These are phyloP conservation scores for Crotalaria pallida DNA, from an alignment of 306 rosid species.

Conservation along the genomic window DNA sequence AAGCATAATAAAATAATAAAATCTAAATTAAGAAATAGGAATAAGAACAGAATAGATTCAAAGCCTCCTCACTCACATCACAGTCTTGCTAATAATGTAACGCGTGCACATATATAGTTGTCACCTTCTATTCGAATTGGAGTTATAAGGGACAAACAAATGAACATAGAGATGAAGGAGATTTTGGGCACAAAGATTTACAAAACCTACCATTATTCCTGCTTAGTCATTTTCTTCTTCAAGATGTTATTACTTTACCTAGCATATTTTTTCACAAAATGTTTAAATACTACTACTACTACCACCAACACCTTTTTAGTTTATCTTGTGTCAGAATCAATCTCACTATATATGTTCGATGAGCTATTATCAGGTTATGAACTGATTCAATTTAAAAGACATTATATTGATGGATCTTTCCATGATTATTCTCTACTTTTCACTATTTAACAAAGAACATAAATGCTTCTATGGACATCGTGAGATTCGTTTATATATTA, in stretches of 20 bases:
- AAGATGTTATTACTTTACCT: constrained; percentile 19
- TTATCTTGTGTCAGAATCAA: not conserved
- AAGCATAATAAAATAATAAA: constrained; percentile 7
- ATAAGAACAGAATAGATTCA: constrained; percentile 37
- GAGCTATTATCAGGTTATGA: not conserved
- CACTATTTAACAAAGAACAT: not conserved
- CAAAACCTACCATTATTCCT: constrained; percentile 25
- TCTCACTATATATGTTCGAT: not conserved
- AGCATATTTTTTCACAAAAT: not conserved
- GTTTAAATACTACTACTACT: not conserved
- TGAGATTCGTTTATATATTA: not conserved
- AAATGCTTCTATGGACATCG: not conserved
- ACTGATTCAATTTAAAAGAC: not conserved
- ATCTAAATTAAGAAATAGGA: constrained; percentile 29
- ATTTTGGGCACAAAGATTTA: constrained; percentile 20
- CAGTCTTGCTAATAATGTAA: constrained; percentile 40
- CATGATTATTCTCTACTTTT: not conserved
- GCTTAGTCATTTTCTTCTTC: not conserved
- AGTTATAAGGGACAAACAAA: not conserved
- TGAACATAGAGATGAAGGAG: not conserved
- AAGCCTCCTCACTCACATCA: constrained; percentile 31
- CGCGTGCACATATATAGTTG: constrained; percentile 9
- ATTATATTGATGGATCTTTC: not conserved
- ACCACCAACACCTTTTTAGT: not conserved
- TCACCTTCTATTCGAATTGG: constrained; percentile 19